These are phyloP conservation scores for Lenwebbia sp. DNA, from an alignment of 345 rosid species.

Conservation along the genomic window DNA sequence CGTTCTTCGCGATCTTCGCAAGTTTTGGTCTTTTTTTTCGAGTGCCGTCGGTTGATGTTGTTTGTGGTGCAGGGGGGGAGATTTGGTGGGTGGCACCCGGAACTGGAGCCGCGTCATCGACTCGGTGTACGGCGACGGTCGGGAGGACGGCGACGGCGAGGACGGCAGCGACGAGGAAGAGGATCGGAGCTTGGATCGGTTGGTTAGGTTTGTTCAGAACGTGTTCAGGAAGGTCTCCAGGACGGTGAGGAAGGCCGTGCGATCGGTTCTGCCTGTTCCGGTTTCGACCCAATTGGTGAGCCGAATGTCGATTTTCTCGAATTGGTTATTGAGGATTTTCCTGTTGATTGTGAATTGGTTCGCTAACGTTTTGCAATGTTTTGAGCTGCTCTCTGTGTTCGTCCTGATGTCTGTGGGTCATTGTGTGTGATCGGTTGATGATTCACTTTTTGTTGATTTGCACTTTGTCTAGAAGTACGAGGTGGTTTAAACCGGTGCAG, in stretches of 20 bases:
- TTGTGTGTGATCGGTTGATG: background rate
- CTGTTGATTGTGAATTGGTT: background rate
- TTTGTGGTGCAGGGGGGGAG: conserved; percentile 14
- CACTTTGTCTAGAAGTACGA: too few species aligned
- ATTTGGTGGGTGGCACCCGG: conserved; percentile 34
- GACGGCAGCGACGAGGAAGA: conserved; percentile 64
- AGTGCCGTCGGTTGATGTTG: background rate
- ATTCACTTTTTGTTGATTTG: background rate
- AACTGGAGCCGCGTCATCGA: conserved; percentile 63
- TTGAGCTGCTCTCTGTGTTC: background rate
- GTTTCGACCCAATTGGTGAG: conserved; percentile 55
- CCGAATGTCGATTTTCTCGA: background rate
- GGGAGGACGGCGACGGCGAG: conserved; percentile 25
- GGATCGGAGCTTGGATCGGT: conserved; percentile 78
- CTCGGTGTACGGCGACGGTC: conserved; percentile 23
- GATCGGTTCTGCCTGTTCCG: conserved; percentile 66
- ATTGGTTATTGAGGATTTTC: background rate
- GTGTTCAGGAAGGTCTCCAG: conserved; percentile 62
- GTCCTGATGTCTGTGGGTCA: background rate
- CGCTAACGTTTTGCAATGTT: background rate
- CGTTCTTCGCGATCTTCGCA: background rate
- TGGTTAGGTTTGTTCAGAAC: conserved; percentile 58
- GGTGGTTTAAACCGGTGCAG: background rate
- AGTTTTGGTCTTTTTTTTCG: background rate
- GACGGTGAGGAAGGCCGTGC: conserved; percentile 71